A percentile compares a stretch with the other conserved stretches of the same genome.
These are phyloP conservation scores for Diaporthe velutina DNA, from an alignment of 2,329 filamentous ascomycete species.

Conservation along the genomic window DNA sequence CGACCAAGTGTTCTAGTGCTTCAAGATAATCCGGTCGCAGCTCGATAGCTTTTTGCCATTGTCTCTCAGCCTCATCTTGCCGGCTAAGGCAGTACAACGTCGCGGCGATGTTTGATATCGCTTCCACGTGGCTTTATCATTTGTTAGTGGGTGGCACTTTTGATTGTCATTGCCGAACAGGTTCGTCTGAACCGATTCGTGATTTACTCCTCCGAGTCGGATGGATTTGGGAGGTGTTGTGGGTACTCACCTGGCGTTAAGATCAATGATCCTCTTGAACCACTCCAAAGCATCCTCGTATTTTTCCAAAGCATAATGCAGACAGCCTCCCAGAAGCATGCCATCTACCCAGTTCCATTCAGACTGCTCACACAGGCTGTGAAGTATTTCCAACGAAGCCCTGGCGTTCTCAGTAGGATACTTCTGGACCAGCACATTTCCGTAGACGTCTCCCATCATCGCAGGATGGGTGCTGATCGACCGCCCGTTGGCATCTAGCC, in stretches of 20 bases:
- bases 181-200: background rate
- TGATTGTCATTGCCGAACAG: background rate
- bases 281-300: slow-evolving; percentile 82
- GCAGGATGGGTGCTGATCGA: slow-evolving; percentile 33
- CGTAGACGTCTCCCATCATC: slow-evolving; percentile 42
- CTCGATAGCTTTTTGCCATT: slow-evolving; percentile 89
- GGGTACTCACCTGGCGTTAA: slow-evolving; percentile 67
- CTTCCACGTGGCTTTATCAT: slow-evolving; percentile 82
- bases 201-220: background rate
- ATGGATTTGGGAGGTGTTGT: background rate
- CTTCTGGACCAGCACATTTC: slow-evolving; percentile 47
- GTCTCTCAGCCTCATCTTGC: slow-evolving; percentile 84
- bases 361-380: slow-evolving; percentile 81
- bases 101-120: slow-evolving; percentile 92
- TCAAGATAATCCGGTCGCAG: slow-evolving; percentile 91
- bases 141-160: slow-evolving; percentile 36
- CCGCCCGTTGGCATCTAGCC: slow-evolving; percentile 34
- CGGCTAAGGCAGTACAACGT: slow-evolving; percentile 87
- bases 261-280: slow-evolving; percentile 74
- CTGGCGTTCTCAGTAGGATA: slow-evolving; percentile 68
- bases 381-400: slow-evolving; percentile 78
- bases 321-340: slow-evolving; percentile 89
- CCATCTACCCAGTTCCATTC: slow-evolving; percentile 93
- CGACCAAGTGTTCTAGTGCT: slow-evolving; percentile 93
- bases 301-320: slow-evolving; percentile 89